Evolutionary conservation across 108 stramenopile genomes (phyloP).

Genomic region (Cyclotella baltica): DNA sequence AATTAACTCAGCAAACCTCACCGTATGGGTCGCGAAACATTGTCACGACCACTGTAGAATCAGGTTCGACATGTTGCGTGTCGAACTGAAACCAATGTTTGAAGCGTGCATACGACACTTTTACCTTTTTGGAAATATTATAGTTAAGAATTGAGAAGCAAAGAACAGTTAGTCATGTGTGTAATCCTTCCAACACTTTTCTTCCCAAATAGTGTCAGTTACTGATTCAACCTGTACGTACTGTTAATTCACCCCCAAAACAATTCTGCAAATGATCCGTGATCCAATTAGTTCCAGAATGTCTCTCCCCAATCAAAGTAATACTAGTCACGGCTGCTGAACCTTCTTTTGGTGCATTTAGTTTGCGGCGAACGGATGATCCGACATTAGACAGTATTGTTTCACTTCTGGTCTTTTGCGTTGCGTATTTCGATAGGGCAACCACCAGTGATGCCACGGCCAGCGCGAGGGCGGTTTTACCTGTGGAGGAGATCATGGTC

Average conservation of each 20-base stretch:
- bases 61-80: background rate
- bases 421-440: background rate
- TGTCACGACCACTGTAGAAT: constrained; percentile 35
- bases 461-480: background rate
- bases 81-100: constrained; percentile 58
- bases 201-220: background rate
- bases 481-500: background rate
- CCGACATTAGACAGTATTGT: background rate
- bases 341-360: background rate
- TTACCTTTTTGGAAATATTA: background rate
- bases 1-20: background rate
- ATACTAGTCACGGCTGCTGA: too few relatives aligned
- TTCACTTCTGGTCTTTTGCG: too few relatives aligned
- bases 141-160: background rate
- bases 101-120: constrained; percentile 26
- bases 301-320: constrained; percentile 51
- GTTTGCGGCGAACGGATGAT: background rate
- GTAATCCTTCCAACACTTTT: background rate
- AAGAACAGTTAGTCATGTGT: background rate
- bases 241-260: constrained; percentile 35
- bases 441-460: background rate
- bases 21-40: constrained; percentile 49
- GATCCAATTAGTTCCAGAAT: constrained; percentile 56
- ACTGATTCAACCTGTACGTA: background rate
- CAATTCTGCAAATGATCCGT: constrained; percentile 43